phyloP scores from a whole-genome alignment of 2,329 filamentous ascomycete species.

The Celoporthe dispersa region DNA sequence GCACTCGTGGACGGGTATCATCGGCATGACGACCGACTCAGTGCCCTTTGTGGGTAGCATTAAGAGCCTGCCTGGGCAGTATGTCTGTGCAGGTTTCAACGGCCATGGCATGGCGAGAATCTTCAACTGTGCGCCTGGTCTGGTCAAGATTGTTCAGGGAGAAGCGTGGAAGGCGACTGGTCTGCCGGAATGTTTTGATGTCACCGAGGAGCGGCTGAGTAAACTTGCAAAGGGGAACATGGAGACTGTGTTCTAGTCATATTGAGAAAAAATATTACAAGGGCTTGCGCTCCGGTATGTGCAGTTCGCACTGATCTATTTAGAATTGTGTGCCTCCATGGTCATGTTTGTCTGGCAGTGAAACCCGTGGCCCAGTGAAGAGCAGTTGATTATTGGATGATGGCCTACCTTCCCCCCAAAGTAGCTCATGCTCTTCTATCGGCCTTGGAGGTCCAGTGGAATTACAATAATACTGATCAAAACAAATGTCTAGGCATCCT shows the following conservation, averaged over 20 bases:
- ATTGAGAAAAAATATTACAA: too few species aligned
- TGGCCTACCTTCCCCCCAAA: too few species aligned
- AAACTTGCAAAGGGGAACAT: slow-evolving; percentile 15
- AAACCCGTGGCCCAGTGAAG: too few species aligned
- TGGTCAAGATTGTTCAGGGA: slow-evolving; percentile 47
- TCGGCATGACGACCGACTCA: slow-evolving; percentile 44
- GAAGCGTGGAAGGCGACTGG: slow-evolving; percentile 44
- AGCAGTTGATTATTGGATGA: too few species aligned
- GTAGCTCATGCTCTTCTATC: too few species aligned
- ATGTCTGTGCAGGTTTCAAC: slow-evolving; percentile 54
- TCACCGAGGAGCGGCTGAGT: background rate
- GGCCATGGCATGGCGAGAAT: slow-evolving; percentile 52
- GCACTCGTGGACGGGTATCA: slow-evolving; percentile 52
- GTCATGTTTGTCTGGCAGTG: too few species aligned
- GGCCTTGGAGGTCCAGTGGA: too few species aligned
- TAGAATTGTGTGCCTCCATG: too few species aligned
- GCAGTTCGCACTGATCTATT: too few species aligned
- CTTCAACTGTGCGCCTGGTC: slow-evolving; percentile 50
- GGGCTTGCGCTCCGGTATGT: too few species aligned
- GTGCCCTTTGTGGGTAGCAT: slow-evolving; percentile 51
- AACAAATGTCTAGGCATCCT: too few species aligned
- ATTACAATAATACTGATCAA: too few species aligned
- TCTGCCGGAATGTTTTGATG: slow-evolving; percentile 26
- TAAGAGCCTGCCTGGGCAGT: slow-evolving; percentile 47
- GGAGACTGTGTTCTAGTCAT: slow-evolving; percentile 19